Evolutionary conservation across 352 stramenopile genomes (phyloP).

Genomic region (Phytopythium cucurbitacearum): DNA sequence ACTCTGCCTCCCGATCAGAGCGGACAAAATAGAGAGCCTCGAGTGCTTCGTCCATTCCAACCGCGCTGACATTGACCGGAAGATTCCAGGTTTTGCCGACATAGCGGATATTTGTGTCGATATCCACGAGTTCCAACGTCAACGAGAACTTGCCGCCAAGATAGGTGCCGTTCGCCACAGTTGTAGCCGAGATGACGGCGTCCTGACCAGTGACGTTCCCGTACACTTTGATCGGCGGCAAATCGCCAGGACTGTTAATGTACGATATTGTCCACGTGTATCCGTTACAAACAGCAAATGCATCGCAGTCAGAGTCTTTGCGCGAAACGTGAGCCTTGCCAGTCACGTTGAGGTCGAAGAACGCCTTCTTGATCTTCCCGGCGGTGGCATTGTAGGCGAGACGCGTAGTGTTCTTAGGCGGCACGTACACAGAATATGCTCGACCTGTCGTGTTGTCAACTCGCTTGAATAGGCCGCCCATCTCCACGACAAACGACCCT

Average conservation of each 20-base stretch:
- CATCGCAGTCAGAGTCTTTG: conserved; percentile 41
- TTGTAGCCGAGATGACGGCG: conserved; percentile 22
- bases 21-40: conserved; percentile 63
- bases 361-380: conserved; percentile 17
- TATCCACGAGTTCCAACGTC: conserved; percentile 43
- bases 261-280: conserved; percentile 73
- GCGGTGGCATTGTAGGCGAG: conserved; percentile 38
- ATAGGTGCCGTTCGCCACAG: conserved; percentile 72
- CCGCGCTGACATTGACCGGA: conserved; percentile 63
- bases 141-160: conserved; percentile 59
- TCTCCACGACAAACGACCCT: conserved; percentile 41
- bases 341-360: conserved; percentile 38
- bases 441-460: conserved; percentile 28
- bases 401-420: conserved; percentile 33
- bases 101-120: conserved; percentile 27
- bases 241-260: conserved; percentile 48
- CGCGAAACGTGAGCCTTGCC: conserved; percentile 33
- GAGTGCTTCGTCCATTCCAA: conserved; percentile 70
- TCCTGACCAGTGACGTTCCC: conserved; percentile 27
- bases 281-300: conserved; percentile 53
- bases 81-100: conserved; percentile 57
- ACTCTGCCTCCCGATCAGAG: conserved; percentile 65
- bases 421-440: conserved; percentile 36
- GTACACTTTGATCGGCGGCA: conserved; percentile 53
- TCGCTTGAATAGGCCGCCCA: conserved; percentile 60